Percentiles rank a stretch among this genome's conserved stretches.
These are phyloP conservation scores for Eucalyptus cloeziana DNA, from an alignment of 345 rosid genomes.

Conservation along the genomic window DNA sequence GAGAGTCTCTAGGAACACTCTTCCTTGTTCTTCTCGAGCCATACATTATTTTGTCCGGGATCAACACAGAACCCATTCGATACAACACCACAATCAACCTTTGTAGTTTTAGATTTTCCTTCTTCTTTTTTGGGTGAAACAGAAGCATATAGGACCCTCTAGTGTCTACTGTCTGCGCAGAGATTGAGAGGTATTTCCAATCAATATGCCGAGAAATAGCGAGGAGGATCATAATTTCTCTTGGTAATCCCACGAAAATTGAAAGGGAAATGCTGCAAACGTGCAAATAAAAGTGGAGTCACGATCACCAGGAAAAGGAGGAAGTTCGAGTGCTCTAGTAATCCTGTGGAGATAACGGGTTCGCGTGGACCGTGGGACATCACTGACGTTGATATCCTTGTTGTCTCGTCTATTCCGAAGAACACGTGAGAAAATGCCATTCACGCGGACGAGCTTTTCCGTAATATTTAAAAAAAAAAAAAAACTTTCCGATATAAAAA, in stretches of 20 bases:
- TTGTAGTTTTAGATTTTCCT: not conserved
- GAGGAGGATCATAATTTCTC: not conserved
- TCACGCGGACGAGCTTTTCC: not conserved
- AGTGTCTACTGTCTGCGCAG: not conserved
- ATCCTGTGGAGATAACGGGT: not conserved
- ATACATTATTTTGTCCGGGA: not conserved
- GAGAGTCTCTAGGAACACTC: slow-evolving; percentile 32
- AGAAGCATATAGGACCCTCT: not conserved
- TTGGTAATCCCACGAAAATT: not conserved
- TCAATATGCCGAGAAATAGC: not conserved
- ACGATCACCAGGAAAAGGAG: not conserved
- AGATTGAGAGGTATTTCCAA: not conserved
- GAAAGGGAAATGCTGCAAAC: not conserved
- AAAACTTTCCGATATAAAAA: not conserved
- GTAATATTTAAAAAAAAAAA: not conserved
- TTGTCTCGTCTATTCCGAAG: not conserved
- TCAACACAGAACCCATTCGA: not conserved
- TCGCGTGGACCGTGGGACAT: not conserved
- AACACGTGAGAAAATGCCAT: not conserved
- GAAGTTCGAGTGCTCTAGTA: not conserved
- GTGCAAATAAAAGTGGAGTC: not conserved
- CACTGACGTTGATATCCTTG: not conserved
- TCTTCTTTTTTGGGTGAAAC: not conserved
- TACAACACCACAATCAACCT: not conserved
- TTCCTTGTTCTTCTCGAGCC: not conserved